A percentile compares a stretch with the other conserved stretches of the same genome.
phyloP scores from a whole-genome alignment of 768 basidiomycete genomes.

The Phaffia australis region DNA sequence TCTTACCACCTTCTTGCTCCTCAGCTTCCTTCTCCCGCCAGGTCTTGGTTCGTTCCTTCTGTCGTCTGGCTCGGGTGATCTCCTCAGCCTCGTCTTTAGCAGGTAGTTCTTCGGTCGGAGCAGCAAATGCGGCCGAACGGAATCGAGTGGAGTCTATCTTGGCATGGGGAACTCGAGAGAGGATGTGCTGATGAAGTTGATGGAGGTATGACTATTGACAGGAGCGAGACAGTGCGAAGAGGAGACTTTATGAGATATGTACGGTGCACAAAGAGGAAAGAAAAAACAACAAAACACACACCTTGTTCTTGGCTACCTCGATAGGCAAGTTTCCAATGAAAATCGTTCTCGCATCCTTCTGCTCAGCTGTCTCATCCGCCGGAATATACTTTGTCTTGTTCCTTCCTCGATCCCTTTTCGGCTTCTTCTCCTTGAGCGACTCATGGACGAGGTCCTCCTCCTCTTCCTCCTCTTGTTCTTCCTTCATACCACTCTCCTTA shows the following conservation, averaged over 20 bases:
- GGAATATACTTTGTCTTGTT: constrained; percentile 43
- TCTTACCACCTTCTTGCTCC: constrained; percentile 35
- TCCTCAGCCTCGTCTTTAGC: constrained; percentile 32
- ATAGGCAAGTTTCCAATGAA: constrained; percentile 83
- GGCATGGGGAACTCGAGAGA: constrained; percentile 55
- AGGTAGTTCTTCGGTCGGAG: constrained; percentile 58
- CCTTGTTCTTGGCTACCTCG: constrained; percentile 65
- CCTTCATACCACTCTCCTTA: constrained; percentile 53
- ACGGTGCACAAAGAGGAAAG: background rate
- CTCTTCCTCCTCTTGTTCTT: constrained; percentile 24
- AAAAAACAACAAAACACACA: constrained; percentile 37
- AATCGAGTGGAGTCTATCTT: constrained; percentile 89
- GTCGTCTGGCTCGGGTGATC: constrained; percentile 31
- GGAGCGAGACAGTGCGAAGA: constrained; percentile 2
- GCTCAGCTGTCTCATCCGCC: constrained; percentile 58
- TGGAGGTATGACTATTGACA: constrained; percentile 55
- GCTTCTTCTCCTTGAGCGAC: constrained; percentile 17
- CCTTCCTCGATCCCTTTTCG: background rate
- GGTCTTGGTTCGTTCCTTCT: constrained; percentile 35
- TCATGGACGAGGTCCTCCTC: constrained; percentile 26
- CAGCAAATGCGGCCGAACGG: constrained; percentile 82
- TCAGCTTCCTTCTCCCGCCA: constrained; percentile 39
- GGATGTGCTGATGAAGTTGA: constrained; percentile 63
- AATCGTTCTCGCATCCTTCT: constrained; percentile 68
- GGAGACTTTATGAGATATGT: background rate